phyloP scores from a whole-genome alignment of 2,329 filamentous ascomycete genomes.

The Cordyceps pruinosa region DNA sequence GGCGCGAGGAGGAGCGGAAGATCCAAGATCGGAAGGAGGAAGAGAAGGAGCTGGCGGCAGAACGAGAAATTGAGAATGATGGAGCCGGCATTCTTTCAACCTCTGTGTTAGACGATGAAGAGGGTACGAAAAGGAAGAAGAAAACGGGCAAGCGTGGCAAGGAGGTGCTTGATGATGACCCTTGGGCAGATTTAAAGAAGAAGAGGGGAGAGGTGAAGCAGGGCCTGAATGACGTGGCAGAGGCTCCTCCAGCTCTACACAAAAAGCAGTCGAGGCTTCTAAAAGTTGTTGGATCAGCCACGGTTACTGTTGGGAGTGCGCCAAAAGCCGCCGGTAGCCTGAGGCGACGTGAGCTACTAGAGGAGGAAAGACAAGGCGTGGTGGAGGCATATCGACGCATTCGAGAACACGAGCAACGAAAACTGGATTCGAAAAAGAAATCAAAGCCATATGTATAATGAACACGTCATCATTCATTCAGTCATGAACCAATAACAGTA shows the following conservation, averaged over 20 bases:
- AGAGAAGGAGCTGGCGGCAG: conserved; percentile 56
- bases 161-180: conserved; percentile 58
- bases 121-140: conserved; percentile 26
- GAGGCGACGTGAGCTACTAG: conserved; percentile 33
- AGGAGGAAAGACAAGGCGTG: conserved; percentile 28
- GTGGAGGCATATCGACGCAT: conserved; percentile 34
- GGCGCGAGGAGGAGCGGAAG: conserved; percentile 59
- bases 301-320: conserved; percentile 29
- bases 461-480: no score
- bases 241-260: conserved; percentile 69
- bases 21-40: conserved; percentile 59
- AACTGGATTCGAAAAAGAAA: conserved; percentile 16
- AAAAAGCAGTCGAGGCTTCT: conserved; percentile 34
- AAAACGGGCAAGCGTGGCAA: conserved; percentile 36
- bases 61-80: conserved; percentile 53
- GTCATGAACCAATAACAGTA: neutral
- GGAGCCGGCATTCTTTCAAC: conserved; percentile 43
- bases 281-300: conserved; percentile 25
- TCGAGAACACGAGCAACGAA: conserved; percentile 31
- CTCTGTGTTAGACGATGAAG: conserved; percentile 38
- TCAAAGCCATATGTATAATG: neutral
- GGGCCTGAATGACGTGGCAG: conserved; percentile 53
- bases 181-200: conserved; percentile 68
- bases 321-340: conserved; percentile 34
- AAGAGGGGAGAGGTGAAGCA: conserved; percentile 47